These are phyloP conservation scores for Ceriops decandra DNA, from an alignment of 345 rosid genomes.

Conservation along the genomic window DNA sequence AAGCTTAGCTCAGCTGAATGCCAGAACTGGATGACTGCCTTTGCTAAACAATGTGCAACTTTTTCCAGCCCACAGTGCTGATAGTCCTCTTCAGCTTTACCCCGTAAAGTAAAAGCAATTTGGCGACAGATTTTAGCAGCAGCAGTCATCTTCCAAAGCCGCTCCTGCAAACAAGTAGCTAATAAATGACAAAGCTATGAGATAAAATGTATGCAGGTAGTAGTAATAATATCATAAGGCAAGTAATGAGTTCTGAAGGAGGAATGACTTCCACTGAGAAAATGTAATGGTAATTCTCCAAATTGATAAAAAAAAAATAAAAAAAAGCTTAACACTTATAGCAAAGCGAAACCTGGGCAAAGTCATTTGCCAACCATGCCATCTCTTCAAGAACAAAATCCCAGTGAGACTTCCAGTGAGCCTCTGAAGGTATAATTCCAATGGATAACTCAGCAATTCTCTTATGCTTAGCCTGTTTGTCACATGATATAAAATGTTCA, in stretches of 20 bases:
- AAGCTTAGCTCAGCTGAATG: constrained; percentile 51
- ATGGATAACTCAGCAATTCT: constrained; percentile 83
- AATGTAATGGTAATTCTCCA: not conserved
- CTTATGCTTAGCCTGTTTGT: constrained; percentile 75
- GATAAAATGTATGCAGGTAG: not conserved
- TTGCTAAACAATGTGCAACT: constrained; percentile 65
- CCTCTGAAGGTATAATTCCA: constrained; percentile 44
- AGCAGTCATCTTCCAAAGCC: constrained; percentile 96
- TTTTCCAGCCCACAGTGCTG: constrained; percentile 48
- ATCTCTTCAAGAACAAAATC: constrained; percentile 98
- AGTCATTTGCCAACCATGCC: constrained; percentile 98
- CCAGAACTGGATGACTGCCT: constrained; percentile 90
- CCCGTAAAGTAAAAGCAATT: constrained; percentile 56
- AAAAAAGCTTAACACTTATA: constrained; percentile 4
- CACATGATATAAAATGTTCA: constrained; percentile 24
- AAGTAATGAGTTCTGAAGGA: not conserved
- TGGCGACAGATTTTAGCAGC: constrained; percentile 83
- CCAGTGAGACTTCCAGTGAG: constrained; percentile 69
- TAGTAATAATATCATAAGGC: not conserved
- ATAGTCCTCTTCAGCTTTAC: constrained; percentile 53
- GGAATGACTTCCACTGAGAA: not conserved
- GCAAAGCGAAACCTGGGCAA: constrained; percentile 73
- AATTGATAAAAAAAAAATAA: constrained; percentile 9
- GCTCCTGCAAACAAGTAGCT: constrained; percentile 55
- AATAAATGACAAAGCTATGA: constrained; percentile 4